These are phyloP conservation scores for Claviceps sp. DNA, from an alignment of 2,329 filamentous ascomycete species.

Conservation along the genomic window DNA sequence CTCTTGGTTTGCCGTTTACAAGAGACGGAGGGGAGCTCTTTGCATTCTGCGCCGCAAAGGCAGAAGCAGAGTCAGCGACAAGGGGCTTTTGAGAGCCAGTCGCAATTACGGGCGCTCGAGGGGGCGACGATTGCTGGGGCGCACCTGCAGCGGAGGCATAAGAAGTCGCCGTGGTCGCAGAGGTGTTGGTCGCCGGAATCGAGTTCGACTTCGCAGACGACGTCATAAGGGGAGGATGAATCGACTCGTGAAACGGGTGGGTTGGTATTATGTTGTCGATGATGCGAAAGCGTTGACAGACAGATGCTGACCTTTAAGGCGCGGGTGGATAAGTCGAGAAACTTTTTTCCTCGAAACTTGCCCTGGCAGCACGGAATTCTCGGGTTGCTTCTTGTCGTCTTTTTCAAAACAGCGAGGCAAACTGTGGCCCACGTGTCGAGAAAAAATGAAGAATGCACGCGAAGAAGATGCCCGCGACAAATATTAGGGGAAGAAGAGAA, in stretches of 20 bases:
- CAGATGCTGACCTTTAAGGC: conserved; percentile 1
- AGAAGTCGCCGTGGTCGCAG: conserved; percentile 44
- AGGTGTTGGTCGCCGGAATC: conserved; percentile 43
- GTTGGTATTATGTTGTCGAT: not conserved
- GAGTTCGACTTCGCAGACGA: conserved; percentile 42
- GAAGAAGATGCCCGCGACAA: conserved; percentile 5
- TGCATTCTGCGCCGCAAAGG: conserved; percentile 39
- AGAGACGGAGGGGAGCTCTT: conserved; percentile 57
- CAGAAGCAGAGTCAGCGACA: conserved; percentile 39
- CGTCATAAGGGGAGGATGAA: conserved; percentile 37
- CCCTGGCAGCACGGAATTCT: conserved; percentile 2
- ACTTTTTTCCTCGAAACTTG: conserved; percentile 2
- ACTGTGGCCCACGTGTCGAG: not conserved
- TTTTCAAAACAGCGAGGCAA: not conserved
- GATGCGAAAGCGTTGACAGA: conserved; percentile 1
- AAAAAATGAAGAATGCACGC: conserved; percentile 5
- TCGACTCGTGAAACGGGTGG: not conserved
- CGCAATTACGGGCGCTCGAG: conserved; percentile 46
- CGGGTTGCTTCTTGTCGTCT: not conserved
- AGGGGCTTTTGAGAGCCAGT: conserved; percentile 40
- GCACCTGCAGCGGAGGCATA: conserved; percentile 55
- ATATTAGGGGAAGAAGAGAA: conserved; percentile 1
- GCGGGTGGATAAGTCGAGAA: conserved; percentile 4
- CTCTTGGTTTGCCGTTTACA: conserved; percentile 72
- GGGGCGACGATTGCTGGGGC: conserved; percentile 46